These are phyloP conservation scores for Escovopsis sp. DNA, from an alignment of 2,329 filamentous ascomycete species.

Conservation along the genomic window DNA sequence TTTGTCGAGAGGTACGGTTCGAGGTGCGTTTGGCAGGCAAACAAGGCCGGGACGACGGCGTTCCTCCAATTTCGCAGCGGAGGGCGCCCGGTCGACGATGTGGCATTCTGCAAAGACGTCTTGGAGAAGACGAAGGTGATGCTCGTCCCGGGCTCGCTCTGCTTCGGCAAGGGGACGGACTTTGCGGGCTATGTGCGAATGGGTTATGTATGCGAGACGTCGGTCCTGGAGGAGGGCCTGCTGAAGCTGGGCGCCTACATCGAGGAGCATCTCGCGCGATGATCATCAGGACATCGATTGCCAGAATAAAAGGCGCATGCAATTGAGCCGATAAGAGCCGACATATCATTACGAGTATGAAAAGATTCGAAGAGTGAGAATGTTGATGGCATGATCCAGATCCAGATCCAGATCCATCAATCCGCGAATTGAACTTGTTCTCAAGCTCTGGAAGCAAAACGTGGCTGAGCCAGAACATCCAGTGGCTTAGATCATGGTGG, in stretches of 20 bases:
- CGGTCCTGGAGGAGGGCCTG: constrained; percentile 52
- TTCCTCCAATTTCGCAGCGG: constrained; percentile 55
- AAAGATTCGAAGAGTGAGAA: too few relatives aligned
- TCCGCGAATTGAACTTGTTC: too few relatives aligned
- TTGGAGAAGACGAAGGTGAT: constrained; percentile 56
- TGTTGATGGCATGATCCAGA: too few relatives aligned
- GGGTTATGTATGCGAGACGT: constrained; percentile 60
- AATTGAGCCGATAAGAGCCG: too few relatives aligned
- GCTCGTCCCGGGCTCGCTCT: constrained; percentile 57
- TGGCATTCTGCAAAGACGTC: constrained; percentile 54
- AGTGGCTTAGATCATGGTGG: too few relatives aligned
- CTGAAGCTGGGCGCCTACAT: constrained; percentile 31
- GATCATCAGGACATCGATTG: background rate
- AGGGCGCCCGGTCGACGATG: constrained; percentile 52
- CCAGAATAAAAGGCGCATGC: too few relatives aligned
- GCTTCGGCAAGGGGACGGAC: constrained; percentile 53
- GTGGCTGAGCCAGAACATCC: too few relatives aligned
- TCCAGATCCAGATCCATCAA: too few relatives aligned
- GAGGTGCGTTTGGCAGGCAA: constrained; percentile 56
- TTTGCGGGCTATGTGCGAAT: constrained; percentile 65
- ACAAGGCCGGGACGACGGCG: constrained; percentile 65
- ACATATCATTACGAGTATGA: too few relatives aligned
- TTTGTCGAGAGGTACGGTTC: constrained; percentile 52
- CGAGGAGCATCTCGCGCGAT: background rate
- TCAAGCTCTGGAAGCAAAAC: too few relatives aligned